Percentiles rank a stretch among this genome's conserved stretches.
Conservation (phyloP, 129 eudicot species). For the Apium graveolens region DNA sequence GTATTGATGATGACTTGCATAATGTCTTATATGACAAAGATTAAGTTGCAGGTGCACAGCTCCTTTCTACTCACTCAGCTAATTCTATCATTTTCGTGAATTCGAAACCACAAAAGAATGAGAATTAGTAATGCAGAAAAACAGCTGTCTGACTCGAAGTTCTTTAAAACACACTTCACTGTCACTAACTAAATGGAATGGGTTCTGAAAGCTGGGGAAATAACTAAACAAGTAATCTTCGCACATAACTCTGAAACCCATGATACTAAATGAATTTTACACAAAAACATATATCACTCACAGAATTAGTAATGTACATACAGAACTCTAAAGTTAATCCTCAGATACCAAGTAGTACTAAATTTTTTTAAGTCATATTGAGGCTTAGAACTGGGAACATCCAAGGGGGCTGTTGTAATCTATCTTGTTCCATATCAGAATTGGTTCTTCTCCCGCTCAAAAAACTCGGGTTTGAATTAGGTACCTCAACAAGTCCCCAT, state of each 20-base stretch:
- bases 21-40: neutral
- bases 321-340: slow-evolving; percentile 17
- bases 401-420: slow-evolving; percentile 61
- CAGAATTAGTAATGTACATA: slow-evolving; percentile 14
- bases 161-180: slow-evolving; percentile 2
- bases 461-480: slow-evolving; percentile 24
- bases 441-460: slow-evolving; percentile 28
- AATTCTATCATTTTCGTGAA: neutral
- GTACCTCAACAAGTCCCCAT: slow-evolving; percentile 25
- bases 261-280: slow-evolving; percentile 21
- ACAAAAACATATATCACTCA: slow-evolving; percentile 15
- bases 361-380: slow-evolving; percentile 48
- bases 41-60: neutral
- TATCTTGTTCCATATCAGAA: slow-evolving; percentile 35
- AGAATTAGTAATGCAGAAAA: neutral
- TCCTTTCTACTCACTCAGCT: neutral
- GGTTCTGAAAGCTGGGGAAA: slow-evolving; percentile 16
- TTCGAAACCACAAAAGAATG: neutral
- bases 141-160: neutral
- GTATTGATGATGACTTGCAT: neutral
- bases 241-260: slow-evolving; percentile 17
- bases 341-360: slow-evolving; percentile 25
- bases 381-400: slow-evolving; percentile 66
- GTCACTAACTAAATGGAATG: slow-evolving; percentile 1
- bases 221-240: slow-evolving; percentile 13